These are phyloP conservation scores for Amniculicola lignicola DNA, from an alignment of 495 filamentous ascomycete species.

Conservation along the genomic window DNA sequence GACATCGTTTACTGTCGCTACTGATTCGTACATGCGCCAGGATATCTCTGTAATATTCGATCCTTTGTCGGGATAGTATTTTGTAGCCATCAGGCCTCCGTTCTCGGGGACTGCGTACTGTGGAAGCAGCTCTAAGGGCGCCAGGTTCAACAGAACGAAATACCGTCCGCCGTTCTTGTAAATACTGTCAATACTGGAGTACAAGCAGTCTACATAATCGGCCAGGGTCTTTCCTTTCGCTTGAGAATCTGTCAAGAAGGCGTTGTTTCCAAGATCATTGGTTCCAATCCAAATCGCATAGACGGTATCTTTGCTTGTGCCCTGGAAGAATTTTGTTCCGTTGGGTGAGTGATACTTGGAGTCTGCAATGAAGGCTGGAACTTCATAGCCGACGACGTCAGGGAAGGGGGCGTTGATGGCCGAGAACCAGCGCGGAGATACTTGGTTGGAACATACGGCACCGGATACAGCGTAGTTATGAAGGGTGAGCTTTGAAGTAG, in stretches of 20 bases:
- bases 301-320: conserved; percentile 57
- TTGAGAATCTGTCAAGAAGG: conserved; percentile 62
- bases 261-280: conserved; percentile 65
- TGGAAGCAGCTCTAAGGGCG: conserved; percentile 60
- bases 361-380: conserved; percentile 67
- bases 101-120: conserved; percentile 53
- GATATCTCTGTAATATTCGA: conserved; percentile 59
- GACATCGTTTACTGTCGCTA: conserved; percentile 58
- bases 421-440: conserved; percentile 53
- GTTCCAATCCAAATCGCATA: conserved; percentile 77
- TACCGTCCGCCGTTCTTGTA: conserved; percentile 63
- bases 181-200: conserved; percentile 54
- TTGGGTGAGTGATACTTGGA: conserved; percentile 43
- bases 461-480: conserved; percentile 72
- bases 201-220: conserved; percentile 65
- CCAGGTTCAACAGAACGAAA: conserved; percentile 66
- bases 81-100: conserved; percentile 51
- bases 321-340: conserved; percentile 50
- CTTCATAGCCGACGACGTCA: conserved; percentile 61
- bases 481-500: conserved; percentile 55
- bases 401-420: conserved; percentile 55
- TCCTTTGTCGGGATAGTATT: conserved; percentile 60
- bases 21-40: conserved; percentile 60
- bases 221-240: conserved; percentile 54
- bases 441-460: conserved; percentile 65